phyloP scores from a whole-genome alignment of 371 early-diverging fungal genomes.

The Mucor ambiguus region DNA sequence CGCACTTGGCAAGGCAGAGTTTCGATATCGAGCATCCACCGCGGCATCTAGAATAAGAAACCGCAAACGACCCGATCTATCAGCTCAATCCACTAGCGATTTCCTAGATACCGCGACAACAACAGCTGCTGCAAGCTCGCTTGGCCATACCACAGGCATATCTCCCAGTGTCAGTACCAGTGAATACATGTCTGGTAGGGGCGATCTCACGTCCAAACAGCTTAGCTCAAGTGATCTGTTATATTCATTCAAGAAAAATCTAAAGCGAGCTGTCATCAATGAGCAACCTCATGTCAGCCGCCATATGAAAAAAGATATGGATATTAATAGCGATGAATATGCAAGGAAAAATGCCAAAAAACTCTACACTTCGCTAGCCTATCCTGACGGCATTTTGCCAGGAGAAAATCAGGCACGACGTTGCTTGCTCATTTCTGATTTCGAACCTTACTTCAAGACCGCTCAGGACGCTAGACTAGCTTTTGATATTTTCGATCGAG shows the following conservation, averaged over 20 bases:
- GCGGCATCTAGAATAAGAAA: slow-evolving; percentile 6
- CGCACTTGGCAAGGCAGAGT: background rate
- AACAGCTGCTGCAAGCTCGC: background rate
- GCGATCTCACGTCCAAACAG: background rate
- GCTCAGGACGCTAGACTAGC: slow-evolving; percentile 60
- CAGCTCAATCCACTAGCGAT: slow-evolving; percentile 2
- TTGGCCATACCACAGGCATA: background rate
- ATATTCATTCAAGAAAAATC: slow-evolving; percentile 23
- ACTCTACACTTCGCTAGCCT: slow-evolving; percentile 32
- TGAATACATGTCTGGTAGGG: background rate
- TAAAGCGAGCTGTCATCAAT: slow-evolving; percentile 30
- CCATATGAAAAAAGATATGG: slow-evolving; percentile 5
- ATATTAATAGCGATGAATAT: slow-evolving; percentile 36
- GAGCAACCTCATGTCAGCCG: slow-evolving; percentile 26
- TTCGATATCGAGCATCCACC: background rate
- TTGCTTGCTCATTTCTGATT: slow-evolving; percentile 44
- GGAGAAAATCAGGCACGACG: slow-evolving; percentile 24
- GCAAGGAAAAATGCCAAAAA: slow-evolving; percentile 37
- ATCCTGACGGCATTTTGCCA: slow-evolving; percentile 17
- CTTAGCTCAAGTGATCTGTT: slow-evolving; percentile 15
- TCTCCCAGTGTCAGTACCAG: background rate
- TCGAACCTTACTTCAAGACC: slow-evolving; percentile 54
- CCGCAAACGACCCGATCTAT: slow-evolving; percentile 1
- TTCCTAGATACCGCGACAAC: background rate
- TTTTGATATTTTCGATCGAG: slow-evolving; percentile 67